phyloP scores from a whole-genome alignment of 768 basidiomycete genomes.

The Psilocybe sp. region DNA sequence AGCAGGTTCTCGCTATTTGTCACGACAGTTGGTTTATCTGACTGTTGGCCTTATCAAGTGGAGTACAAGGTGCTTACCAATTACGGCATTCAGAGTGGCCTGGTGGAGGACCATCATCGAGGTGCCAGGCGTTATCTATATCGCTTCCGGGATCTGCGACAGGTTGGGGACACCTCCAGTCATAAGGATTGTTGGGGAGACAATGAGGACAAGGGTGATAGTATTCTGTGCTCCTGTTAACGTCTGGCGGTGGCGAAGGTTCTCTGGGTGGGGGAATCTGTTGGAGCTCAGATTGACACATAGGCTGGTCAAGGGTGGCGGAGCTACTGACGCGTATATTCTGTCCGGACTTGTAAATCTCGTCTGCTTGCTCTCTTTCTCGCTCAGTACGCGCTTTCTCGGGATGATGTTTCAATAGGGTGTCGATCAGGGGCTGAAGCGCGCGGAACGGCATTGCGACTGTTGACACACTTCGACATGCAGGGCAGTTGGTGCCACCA shows the following conservation, averaged over 20 bases:
- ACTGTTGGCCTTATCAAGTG: background rate
- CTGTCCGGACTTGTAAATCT: conserved; percentile 63
- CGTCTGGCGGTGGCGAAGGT: conserved; percentile 71
- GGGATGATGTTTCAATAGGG: conserved; percentile 69
- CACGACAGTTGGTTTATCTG: background rate
- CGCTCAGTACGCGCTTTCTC: conserved; percentile 62
- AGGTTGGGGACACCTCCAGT: conserved; percentile 81
- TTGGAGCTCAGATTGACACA: conserved; percentile 7
- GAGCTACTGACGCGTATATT: conserved; percentile 55
- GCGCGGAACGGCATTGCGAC: conserved; percentile 71
- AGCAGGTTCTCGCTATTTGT: conserved; percentile 66
- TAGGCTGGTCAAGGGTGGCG: background rate
- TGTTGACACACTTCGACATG: conserved; percentile 70
- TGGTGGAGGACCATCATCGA: conserved; percentile 75
- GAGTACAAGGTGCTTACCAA: conserved; percentile 47
- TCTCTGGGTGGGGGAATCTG: conserved; percentile 78
- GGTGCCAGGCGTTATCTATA: conserved; percentile 69
- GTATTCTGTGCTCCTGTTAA: conserved; percentile 62
- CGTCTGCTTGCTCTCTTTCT: conserved; percentile 80
- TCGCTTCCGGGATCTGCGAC: conserved; percentile 70
- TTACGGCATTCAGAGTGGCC: conserved; percentile 82
- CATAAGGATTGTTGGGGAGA: conserved; percentile 61
- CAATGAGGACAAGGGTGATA: conserved; percentile 84
- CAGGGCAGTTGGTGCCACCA: conserved; percentile 81
- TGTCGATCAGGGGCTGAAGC: conserved; percentile 69